Percentiles rank a stretch among this genome's conserved stretches.
Evolutionary conservation across 139 green algal species (phyloP).

Genomic region (Haematococcus lacustris): DNA sequence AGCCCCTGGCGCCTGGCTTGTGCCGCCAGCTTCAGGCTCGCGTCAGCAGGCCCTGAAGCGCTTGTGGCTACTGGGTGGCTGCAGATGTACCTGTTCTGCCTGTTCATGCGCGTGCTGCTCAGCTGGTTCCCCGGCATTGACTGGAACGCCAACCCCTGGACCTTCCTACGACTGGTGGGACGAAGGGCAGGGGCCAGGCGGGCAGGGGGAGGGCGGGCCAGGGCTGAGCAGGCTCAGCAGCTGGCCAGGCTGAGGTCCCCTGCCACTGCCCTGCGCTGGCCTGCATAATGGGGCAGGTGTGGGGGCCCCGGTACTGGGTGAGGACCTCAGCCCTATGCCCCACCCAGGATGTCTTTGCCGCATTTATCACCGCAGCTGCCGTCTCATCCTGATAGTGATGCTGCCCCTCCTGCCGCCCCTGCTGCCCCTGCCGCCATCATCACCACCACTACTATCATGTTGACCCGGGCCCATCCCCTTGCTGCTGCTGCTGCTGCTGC

Average conservation of each 20-base stretch:
- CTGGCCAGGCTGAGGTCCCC: neutral
- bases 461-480: too few species aligned
- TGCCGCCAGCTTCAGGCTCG: too few species aligned
- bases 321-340: neutral
- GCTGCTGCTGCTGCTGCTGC: slow-evolving; percentile 50
- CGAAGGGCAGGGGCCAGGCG: too few species aligned
- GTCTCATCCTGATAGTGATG: too few species aligned
- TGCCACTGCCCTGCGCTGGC: too few species aligned
- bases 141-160: slow-evolving; percentile 90
- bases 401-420: too few species aligned
- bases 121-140: slow-evolving; percentile 94
- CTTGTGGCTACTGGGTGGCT: too few species aligned
- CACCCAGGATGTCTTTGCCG: neutral
- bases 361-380: neutral
- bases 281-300: neutral
- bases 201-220: too few species aligned
- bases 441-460: too few species aligned
- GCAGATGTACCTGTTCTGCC: slow-evolving; percentile 89
- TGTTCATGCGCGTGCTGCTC: slow-evolving; percentile 93
- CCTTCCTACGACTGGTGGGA: slow-evolving; percentile 78
- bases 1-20: too few species aligned
- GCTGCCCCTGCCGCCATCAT: too few species aligned
- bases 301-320: neutral
- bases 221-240: neutral
- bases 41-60: too few species aligned